These are phyloP conservation scores for Xylariaceae sp. DNA, from an alignment of 2,329 filamentous ascomycete genomes.

Conservation along the genomic window DNA sequence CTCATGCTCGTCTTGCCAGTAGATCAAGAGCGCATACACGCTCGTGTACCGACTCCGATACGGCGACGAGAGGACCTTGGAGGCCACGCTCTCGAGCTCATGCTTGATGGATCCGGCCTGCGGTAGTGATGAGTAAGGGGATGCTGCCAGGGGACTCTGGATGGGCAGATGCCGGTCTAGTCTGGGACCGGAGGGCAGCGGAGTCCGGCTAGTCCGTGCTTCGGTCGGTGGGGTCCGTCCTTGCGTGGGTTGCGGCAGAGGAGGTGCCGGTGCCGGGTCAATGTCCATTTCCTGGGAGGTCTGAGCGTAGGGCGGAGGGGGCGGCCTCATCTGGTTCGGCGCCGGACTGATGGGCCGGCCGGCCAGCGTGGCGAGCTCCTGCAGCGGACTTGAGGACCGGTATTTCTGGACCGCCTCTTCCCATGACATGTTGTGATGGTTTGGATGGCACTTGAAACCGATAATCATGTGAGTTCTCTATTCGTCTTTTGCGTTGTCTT, in stretches of 20 bases:
- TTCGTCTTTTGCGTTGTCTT: neutral
- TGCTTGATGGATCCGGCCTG: constrained; percentile 48
- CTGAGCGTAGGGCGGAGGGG: constrained; percentile 39
- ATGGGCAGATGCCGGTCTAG: constrained; percentile 45
- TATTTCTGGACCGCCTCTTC: constrained; percentile 54
- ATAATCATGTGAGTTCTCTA: constrained; percentile 25
- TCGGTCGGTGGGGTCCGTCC: constrained; percentile 41
- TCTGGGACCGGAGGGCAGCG: constrained; percentile 52
- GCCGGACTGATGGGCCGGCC: constrained; percentile 45
- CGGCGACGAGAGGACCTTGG: constrained; percentile 45
- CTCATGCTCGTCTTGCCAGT: constrained; percentile 53
- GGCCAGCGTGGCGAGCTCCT: constrained; percentile 43
- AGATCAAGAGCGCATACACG: constrained; percentile 49
- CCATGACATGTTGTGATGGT: constrained; percentile 57
- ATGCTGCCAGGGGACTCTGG: constrained; percentile 25
- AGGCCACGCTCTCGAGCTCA: constrained; percentile 47
- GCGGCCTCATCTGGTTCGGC: constrained; percentile 35
- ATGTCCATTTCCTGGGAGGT: constrained; percentile 53
- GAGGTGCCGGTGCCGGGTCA: constrained; percentile 37
- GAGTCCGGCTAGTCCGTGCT: constrained; percentile 46
- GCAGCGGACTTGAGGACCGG: constrained; percentile 48
- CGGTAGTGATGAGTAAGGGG: constrained; percentile 34
- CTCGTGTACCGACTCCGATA: constrained; percentile 48
- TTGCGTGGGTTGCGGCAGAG: constrained; percentile 24
- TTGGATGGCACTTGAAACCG: constrained; percentile 49